Evolutionary conservation across 2,329 filamentous ascomycete species (phyloP).

Genomic region (Diaporthe sp.): DNA sequence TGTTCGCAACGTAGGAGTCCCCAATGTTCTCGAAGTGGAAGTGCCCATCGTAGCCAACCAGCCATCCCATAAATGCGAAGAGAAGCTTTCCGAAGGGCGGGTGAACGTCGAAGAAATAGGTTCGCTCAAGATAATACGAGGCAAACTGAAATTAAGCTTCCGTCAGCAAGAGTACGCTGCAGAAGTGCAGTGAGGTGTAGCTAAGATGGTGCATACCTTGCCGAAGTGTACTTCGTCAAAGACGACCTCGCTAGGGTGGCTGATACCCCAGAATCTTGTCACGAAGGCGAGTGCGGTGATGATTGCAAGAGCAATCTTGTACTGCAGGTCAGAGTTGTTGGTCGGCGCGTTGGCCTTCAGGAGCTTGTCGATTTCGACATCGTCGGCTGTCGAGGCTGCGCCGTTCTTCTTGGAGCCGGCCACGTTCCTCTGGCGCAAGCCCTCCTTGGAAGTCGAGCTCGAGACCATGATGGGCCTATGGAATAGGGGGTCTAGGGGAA

Average conservation of each 20-base stretch:
- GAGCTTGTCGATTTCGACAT: slow-evolving; percentile 66
- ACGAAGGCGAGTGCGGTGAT: slow-evolving; percentile 89
- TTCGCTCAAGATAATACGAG: slow-evolving; percentile 90
- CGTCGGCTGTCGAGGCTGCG: slow-evolving; percentile 54
- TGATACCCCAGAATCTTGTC: slow-evolving; percentile 96
- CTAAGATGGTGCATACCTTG: slow-evolving; percentile 76
- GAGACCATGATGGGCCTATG: slow-evolving; percentile 58
- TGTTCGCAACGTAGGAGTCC: slow-evolving; percentile 97
- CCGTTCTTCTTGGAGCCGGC: slow-evolving; percentile 65
- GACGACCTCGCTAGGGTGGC: slow-evolving; percentile 94
- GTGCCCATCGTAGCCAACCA: slow-evolving; percentile 95
- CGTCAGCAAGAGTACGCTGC: slow-evolving; percentile 39
- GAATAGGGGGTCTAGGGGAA: background rate
- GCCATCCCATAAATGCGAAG: slow-evolving; percentile 96
- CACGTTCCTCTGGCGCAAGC: slow-evolving; percentile 71
- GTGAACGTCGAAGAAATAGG: slow-evolving; percentile 99
- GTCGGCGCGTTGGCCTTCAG: slow-evolving; percentile 57
- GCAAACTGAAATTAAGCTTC: slow-evolving; percentile 68
- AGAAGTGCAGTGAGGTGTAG: background rate
- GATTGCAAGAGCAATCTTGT: slow-evolving; percentile 81
- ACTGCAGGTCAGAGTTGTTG: slow-evolving; percentile 79
- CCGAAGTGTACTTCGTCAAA: slow-evolving; percentile 99
- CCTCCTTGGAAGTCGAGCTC: slow-evolving; percentile 67
- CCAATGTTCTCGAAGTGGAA: slow-evolving; percentile 99
- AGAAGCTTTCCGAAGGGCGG: slow-evolving; percentile 98